Conservation (phyloP, 2,329 filamentous ascomycete genomes). For the Pseudogymnoascus sp. region DNA sequence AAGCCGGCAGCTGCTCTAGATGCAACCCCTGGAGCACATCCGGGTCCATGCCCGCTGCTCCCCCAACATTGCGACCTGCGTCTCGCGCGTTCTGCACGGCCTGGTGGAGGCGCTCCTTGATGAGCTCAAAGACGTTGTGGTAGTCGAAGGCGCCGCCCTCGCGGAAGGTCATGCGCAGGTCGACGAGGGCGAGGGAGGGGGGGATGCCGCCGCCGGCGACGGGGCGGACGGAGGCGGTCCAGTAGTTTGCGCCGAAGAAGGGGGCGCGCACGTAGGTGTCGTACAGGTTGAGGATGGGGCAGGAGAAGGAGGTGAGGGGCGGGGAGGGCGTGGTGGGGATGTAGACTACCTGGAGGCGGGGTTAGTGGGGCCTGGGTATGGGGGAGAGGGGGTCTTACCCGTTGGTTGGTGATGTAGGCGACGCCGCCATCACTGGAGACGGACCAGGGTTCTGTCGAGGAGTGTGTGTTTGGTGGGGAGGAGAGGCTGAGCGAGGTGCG, state of each 20-base stretch:
- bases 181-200: conserved; percentile 60
- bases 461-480: conserved; percentile 51
- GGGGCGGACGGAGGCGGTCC: conserved; percentile 72
- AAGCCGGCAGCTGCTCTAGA: conserved; percentile 80
- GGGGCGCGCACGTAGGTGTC: conserved; percentile 81
- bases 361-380: conserved; percentile 16
- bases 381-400: conserved; percentile 46
- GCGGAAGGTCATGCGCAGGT: conserved; percentile 81
- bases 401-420: conserved; percentile 75
- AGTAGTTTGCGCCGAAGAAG: conserved; percentile 88
- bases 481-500: conserved; percentile 70
- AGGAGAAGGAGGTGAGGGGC: conserved; percentile 73
- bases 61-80: conserved; percentile 43
- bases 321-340: conserved; percentile 63
- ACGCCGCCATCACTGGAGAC: conserved; percentile 66
- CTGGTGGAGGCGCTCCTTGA: conserved; percentile 76
- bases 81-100: conserved; percentile 67
- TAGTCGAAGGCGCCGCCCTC: conserved; percentile 95
- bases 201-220: conserved; percentile 79
- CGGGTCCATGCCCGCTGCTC: conserved; percentile 33
- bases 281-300: conserved; percentile 76
- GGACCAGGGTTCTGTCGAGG: conserved; percentile 54
- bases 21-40: conserved; percentile 58
- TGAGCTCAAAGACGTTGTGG: conserved; percentile 68
- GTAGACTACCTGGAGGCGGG: conserved; percentile 63